Evolutionary conservation across 2,329 filamentous ascomycete species (phyloP), one percentile per base, ranked within the genome.

Genomic region (Teratosphaeria gauchensis): DNA sequence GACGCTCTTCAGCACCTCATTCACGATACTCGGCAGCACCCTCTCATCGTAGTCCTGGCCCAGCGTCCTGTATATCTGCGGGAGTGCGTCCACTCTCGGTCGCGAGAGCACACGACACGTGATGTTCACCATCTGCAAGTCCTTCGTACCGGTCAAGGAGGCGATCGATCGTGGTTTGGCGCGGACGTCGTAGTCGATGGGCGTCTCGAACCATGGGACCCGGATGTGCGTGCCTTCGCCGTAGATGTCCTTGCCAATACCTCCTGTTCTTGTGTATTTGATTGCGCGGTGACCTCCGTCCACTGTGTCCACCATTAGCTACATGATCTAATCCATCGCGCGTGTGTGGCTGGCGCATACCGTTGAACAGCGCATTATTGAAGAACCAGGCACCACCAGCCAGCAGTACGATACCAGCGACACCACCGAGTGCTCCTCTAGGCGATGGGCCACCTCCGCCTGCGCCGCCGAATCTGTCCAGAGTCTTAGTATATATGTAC

Each of bases 121-220:
- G 74, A 99, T 97, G 84, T 99, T 99, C 73, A 97, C 94, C 94
- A 99, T 99, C 81, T 99, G 94, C 77, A 99, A 80, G 77, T 99
- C 94, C 82, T 99, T 99, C 72, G 94, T 99, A 68, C 94, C 94
- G 61, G 94, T 99, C 66, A 99, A 84, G 65, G 94, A 97, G 66
- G 94, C 89, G 68, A 99, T 92, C 72, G 95, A 96, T 74, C 94
- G 87, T 70, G 94, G 94, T 81, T 92, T 96, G 61, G 94, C 94
- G 77, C 94, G 92, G 68, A 99, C 94, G 75, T 99, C 92, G 67
- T 97, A 99, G 69, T 92, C 87, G 75, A 99, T 85, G 56, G 94
- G 91, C 4, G 92, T 96, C 78, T 99, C 94, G 76, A 99, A 88
- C 94, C 94, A 99, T 55, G 94, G 94, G 65, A 99, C 86, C 67